Conservation (phyloP, 2,329 filamentous ascomycete species). For the Emergomyces pasteurianus region DNA sequence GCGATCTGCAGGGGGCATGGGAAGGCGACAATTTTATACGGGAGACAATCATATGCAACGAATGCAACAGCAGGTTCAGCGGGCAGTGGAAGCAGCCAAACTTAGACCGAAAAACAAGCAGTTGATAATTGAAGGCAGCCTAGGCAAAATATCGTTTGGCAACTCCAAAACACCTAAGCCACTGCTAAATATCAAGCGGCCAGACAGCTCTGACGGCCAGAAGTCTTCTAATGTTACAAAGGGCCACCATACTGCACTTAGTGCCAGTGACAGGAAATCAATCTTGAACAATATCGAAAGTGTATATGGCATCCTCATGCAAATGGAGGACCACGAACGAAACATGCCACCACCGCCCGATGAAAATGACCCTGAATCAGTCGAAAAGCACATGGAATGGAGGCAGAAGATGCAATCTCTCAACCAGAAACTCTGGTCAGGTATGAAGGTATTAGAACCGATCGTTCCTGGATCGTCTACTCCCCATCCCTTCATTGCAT, state of each 20-base stretch:
- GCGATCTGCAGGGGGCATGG: slow-evolving; percentile 55
- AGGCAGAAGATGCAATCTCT: slow-evolving; percentile 56
- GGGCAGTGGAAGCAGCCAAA: slow-evolving; percentile 93
- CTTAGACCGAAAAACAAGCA: slow-evolving; percentile 97
- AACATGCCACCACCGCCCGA: slow-evolving; percentile 58
- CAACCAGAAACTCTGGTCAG: slow-evolving; percentile 70
- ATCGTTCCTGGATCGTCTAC: slow-evolving; percentile 59
- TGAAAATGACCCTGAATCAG: slow-evolving; percentile 55
- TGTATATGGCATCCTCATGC: slow-evolving; percentile 80
- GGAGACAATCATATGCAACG: slow-evolving; percentile 96
- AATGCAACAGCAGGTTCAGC: slow-evolving; percentile 98
- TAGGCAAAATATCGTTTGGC: slow-evolving; percentile 98
- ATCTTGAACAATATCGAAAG: slow-evolving; percentile 77
- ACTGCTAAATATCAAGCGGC: slow-evolving; percentile 85
- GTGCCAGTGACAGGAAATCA: slow-evolving; percentile 63
- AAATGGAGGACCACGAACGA: slow-evolving; percentile 85
- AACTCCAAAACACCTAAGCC: slow-evolving; percentile 96
- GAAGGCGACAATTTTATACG: slow-evolving; percentile 61
- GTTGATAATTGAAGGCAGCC: slow-evolving; percentile 85
- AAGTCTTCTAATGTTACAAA: slow-evolving; percentile 36
- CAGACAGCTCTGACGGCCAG: slow-evolving; percentile 53
- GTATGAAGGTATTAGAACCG: slow-evolving; percentile 85
- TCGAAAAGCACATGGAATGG: slow-evolving; percentile 71
- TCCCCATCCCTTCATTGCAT: slow-evolving; percentile 86
- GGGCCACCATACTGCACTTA: slow-evolving; percentile 37